Evolutionary conservation across 106 monocot genomes (phyloP).

Genomic region (Vanilla planifolia): DNA sequence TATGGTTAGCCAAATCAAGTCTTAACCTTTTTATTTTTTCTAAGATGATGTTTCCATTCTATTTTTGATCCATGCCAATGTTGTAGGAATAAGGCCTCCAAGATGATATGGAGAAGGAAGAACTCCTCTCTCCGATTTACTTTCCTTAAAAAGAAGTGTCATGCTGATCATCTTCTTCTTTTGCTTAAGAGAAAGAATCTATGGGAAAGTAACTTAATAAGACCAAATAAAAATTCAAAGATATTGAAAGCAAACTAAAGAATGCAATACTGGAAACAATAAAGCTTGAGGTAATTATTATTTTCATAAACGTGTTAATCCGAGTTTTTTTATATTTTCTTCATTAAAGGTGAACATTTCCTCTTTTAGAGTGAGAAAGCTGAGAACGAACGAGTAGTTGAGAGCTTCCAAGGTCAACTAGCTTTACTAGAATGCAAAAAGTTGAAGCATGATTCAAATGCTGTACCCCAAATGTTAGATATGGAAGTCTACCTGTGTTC

Average conservation of each 20-base stretch:
- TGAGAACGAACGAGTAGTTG: conserved; percentile 63
- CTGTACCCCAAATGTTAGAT: too few species aligned
- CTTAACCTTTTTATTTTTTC: conserved; percentile 3
- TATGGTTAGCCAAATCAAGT: conserved; percentile 33
- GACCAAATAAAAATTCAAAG: conserved; percentile 72
- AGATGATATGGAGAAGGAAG: conserved; percentile 76
- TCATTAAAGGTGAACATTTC: too few species aligned
- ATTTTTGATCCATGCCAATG: neutral
- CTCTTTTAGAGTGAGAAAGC: conserved; percentile 69
- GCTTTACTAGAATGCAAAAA: conserved; percentile 71
- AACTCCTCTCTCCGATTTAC: conserved; percentile 40
- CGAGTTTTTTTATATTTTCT: neutral
- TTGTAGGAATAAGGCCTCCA: conserved; percentile 46
- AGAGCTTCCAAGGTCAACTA: conserved; percentile 57
- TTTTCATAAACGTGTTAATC: neutral
- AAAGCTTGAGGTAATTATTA: conserved; percentile 74
- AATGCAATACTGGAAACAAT: conserved; percentile 78
- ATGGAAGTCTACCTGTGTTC: too few species aligned
- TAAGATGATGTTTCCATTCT: conserved; percentile 2
- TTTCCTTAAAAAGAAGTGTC: conserved; percentile 66
- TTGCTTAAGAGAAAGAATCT: conserved; percentile 68
- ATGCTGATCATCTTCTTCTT: conserved; percentile 47
- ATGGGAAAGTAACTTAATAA: conserved; percentile 83
- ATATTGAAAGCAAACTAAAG: conserved; percentile 80
- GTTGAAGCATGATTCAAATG: conserved; percentile 57